Conservation (phyloP, 2,329 filamentous ascomycete genomes). For the Hortaea sp. region DNA sequence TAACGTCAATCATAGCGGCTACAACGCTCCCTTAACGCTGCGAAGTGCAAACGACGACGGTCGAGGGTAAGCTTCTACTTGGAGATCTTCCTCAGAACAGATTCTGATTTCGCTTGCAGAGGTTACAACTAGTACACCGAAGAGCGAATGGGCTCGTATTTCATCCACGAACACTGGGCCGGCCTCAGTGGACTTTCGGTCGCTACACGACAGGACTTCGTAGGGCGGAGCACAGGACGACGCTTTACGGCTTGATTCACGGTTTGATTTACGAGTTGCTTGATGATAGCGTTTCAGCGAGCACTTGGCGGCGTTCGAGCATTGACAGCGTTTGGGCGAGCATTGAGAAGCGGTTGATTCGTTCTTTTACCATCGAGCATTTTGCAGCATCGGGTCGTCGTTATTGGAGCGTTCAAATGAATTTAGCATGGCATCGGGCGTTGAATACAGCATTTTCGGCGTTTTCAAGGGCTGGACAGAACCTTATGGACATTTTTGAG, state of each 20-base stretch:
- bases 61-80: no score
- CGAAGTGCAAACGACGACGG: no score
- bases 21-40: conserved; percentile 6
- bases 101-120: no score
- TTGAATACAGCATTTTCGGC: not conserved
- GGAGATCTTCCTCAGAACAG: no score
- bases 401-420: not conserved
- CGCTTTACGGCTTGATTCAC: not conserved
- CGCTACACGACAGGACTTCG: not conserved
- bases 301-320: not conserved
- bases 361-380: not conserved
- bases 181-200: no score
- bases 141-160: not conserved
- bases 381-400: not conserved
- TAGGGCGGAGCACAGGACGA: not conserved
- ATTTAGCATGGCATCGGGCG: not conserved
- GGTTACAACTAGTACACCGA: not conserved
- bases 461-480: not conserved
- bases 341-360: not conserved
- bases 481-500: no score
- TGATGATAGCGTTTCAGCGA: conserved; percentile 8
- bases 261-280: not conserved
- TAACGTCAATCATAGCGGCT: conserved; percentile 8
- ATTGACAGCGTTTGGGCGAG: not conserved
- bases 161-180: not conserved